phyloP scores from a whole-genome alignment of 2,329 filamentous ascomycete species.

The Penicillium sp. region DNA sequence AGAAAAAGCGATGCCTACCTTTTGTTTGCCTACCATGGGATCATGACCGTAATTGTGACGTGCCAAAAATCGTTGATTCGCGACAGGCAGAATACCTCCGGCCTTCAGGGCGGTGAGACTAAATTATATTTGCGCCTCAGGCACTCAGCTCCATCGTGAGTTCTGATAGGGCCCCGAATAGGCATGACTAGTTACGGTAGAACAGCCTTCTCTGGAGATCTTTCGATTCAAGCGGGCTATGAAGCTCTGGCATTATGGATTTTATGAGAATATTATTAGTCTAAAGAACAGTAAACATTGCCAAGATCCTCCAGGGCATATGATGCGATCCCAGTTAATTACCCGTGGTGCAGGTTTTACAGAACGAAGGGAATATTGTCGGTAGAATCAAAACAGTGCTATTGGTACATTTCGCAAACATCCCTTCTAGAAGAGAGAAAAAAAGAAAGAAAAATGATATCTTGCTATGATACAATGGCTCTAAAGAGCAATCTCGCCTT shows the following conservation, averaged over 20 bases:
- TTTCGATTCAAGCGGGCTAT: not conserved
- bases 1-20: constrained; percentile 4
- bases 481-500: constrained; percentile 82
- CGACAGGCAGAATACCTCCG: constrained; percentile 20
- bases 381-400: constrained; percentile 25
- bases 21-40: constrained; percentile 4
- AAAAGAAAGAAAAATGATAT: constrained; percentile 5
- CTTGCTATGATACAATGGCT: constrained; percentile 10
- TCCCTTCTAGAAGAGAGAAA: constrained; percentile 11
- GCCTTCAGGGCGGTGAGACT: constrained; percentile 2
- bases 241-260: not conserved
- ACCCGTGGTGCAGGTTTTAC: not conserved
- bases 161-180: no score
- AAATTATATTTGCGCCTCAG: not conserved
- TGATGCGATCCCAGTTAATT: not conserved
- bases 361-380: not conserved
- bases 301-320: not conserved
- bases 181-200: not conserved
- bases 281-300: not conserved
- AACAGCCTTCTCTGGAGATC: not conserved
- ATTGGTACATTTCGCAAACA: constrained; percentile 33
- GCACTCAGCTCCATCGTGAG: not conserved
- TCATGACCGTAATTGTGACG: constrained; percentile 2
- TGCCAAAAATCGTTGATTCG: constrained; percentile 15
- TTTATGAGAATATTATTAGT: no score